Evolutionary conservation across 139 green algal genomes (phyloP).

Genomic region (Tetratostichococcus sp.): DNA sequence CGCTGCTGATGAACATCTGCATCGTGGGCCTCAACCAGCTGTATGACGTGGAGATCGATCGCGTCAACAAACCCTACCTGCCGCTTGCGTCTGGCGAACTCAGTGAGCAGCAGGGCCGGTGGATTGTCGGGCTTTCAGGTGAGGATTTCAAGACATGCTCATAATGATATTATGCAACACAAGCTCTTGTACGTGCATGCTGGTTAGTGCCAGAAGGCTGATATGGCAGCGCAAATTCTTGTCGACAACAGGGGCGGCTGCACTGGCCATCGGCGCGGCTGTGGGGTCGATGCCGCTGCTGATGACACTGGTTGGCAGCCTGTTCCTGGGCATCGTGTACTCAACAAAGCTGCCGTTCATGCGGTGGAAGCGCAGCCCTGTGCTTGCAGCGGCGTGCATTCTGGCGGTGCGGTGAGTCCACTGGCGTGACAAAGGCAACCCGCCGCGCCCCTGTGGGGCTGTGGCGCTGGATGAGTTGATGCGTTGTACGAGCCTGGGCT

Average conservation of each 20-base stretch:
- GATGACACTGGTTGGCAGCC: slow-evolving; percentile 61
- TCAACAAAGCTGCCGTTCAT: slow-evolving; percentile 82
- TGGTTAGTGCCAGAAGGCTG: no score
- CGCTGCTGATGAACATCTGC: slow-evolving; percentile 89
- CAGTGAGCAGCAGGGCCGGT: slow-evolving; percentile 36
- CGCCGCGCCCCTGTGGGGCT: no score
- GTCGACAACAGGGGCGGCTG: slow-evolving; percentile 11
- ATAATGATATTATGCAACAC: no score
- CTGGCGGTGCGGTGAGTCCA: slow-evolving; percentile 56
- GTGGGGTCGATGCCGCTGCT: slow-evolving; percentile 51
- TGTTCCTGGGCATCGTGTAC: slow-evolving; percentile 83
- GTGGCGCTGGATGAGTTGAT: no score
- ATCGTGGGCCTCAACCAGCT: slow-evolving; percentile 85
- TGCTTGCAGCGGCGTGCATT: slow-evolving; percentile 81
- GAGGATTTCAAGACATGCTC: background rate
- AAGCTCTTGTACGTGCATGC: no score
- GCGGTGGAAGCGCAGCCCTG: slow-evolving; percentile 86
- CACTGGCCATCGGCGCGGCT: slow-evolving; percentile 36
- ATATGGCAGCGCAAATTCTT: no score
- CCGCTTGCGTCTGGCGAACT: slow-evolving; percentile 88
- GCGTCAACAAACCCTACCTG: slow-evolving; percentile 97
- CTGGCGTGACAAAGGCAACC: no score
- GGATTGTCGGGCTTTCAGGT: slow-evolving; percentile 13
- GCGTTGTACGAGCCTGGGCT: no score
- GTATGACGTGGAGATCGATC: slow-evolving; percentile 83